These are phyloP conservation scores for Lepidium sativum DNA, from an alignment of 345 rosid genomes.

Conservation along the genomic window DNA sequence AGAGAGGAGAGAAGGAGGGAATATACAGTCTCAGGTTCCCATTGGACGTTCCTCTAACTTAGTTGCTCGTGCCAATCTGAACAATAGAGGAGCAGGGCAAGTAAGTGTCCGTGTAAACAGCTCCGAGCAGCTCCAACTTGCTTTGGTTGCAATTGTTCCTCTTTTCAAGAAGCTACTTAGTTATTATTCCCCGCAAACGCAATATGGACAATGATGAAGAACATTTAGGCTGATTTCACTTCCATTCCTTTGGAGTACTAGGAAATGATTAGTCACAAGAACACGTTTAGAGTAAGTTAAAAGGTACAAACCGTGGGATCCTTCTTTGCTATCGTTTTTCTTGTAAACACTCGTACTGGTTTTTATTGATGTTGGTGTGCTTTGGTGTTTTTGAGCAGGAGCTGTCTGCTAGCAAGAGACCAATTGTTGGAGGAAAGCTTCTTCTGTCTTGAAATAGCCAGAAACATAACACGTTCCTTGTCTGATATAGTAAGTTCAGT, in stretches of 20 bases:
- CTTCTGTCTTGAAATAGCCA: slow-evolving; percentile 6
- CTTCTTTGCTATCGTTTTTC: not conserved
- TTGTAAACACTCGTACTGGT: not conserved
- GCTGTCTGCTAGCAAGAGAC: slow-evolving; percentile 8
- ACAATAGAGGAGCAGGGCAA: slow-evolving; percentile 89
- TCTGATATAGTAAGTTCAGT: slow-evolving; percentile 15
- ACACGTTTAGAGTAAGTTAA: slow-evolving; percentile 11
- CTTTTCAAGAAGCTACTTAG: slow-evolving; percentile 59
- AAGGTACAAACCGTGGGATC: slow-evolving; percentile 10
- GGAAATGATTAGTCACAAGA: slow-evolving; percentile 17
- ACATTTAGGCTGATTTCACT: slow-evolving; percentile 23
- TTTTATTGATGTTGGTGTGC: not conserved
- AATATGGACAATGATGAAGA: slow-evolving; percentile 62
- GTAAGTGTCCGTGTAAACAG: slow-evolving; percentile 69
- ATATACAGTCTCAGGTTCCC: slow-evolving; percentile 78
- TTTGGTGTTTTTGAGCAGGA: slow-evolving; percentile 15
- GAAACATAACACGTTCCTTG: slow-evolving; percentile 18
- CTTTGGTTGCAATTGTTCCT: slow-evolving; percentile 65
- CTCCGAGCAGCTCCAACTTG: slow-evolving; percentile 89
- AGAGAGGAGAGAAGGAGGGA: too few species aligned
- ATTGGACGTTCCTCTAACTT: slow-evolving; percentile 68
- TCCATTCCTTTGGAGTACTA: slow-evolving; percentile 18
- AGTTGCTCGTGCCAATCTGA: slow-evolving; percentile 76
- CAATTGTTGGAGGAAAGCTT: not conserved
- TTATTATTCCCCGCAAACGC: slow-evolving; percentile 44